Conservation (phyloP, 2,329 filamentous ascomycete genomes). For the Geosmithia flava region DNA sequence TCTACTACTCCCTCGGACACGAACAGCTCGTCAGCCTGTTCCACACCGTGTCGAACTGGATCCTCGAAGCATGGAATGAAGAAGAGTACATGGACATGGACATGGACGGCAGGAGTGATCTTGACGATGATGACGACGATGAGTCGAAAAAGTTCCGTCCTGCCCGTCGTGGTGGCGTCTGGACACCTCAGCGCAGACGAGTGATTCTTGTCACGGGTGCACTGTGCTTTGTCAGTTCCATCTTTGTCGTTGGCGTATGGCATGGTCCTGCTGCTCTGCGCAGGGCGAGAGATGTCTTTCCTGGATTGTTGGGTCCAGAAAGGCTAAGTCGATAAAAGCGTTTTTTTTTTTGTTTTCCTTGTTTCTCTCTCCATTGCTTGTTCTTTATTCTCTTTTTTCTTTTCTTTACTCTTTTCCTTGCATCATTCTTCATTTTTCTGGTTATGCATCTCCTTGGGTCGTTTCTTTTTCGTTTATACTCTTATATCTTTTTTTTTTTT, state of each 20-base stretch:
- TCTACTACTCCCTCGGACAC: constrained; percentile 33
- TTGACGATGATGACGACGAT: background rate
- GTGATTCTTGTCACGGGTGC: constrained; percentile 8
- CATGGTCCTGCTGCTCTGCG: constrained; percentile 5
- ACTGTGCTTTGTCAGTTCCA: constrained; percentile 12
- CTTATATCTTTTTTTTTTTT: no score
- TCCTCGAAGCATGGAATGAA: constrained; percentile 7
- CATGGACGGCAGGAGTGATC: background rate
- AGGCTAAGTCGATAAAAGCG: background rate
- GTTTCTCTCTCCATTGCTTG: no score
- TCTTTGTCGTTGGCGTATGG: constrained; percentile 10
- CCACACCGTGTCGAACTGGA: constrained; percentile 11
- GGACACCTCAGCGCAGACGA: constrained; percentile 3
- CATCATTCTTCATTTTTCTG: no score
- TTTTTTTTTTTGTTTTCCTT: no score
- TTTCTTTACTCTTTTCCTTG: no score
- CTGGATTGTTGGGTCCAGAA: background rate
- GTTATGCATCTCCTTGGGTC: no score
- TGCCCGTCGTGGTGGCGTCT: background rate
- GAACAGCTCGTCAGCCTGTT: constrained; percentile 16
- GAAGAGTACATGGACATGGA: background rate
- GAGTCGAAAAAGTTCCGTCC: background rate
- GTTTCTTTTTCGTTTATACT: no score
- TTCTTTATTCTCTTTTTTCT: no score
- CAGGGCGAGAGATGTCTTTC: background rate